These are phyloP conservation scores for Aspergillus neoniger DNA, from an alignment of 2,329 filamentous ascomycete species.

Conservation along the genomic window DNA sequence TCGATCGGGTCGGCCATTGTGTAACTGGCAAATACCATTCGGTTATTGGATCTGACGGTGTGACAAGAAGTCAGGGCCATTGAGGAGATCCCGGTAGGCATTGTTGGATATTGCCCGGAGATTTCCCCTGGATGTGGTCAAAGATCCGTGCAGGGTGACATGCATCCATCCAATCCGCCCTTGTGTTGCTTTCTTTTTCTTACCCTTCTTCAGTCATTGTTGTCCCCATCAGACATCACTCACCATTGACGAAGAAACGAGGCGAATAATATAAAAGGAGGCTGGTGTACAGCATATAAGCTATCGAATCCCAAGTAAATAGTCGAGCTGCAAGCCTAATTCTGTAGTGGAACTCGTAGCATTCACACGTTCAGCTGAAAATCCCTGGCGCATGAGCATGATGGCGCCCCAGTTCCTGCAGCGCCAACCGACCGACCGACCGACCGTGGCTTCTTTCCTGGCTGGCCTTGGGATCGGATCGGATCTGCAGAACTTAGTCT, in stretches of 20 bases:
- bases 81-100: not conserved
- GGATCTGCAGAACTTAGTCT: slow-evolving; percentile 11
- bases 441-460: not conserved
- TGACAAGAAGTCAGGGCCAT: not conserved
- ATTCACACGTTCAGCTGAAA: slow-evolving; percentile 24
- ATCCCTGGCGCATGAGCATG: slow-evolving; percentile 23
- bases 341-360: slow-evolving; percentile 1
- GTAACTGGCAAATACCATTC: slow-evolving; percentile 1
- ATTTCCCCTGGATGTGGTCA: slow-evolving; percentile 15
- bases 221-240: not conserved
- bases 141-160: slow-evolving; percentile 13
- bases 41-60: not conserved
- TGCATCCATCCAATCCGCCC: not conserved
- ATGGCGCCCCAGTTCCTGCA: slow-evolving; percentile 35
- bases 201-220: not conserved
- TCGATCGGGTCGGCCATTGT: slow-evolving; percentile 3
- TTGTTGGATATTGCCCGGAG: not conserved
- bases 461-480: slow-evolving; percentile 20
- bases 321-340: slow-evolving; percentile 1
- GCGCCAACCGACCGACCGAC: slow-evolving; percentile 9
- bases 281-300: not conserved
- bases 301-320: not conserved
- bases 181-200: not conserved
- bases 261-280: not conserved
- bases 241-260: not conserved